Evolutionary conservation across 495 filamentous ascomycete species (phyloP).

Genomic region (Hypomontagnella monticulosa): DNA sequence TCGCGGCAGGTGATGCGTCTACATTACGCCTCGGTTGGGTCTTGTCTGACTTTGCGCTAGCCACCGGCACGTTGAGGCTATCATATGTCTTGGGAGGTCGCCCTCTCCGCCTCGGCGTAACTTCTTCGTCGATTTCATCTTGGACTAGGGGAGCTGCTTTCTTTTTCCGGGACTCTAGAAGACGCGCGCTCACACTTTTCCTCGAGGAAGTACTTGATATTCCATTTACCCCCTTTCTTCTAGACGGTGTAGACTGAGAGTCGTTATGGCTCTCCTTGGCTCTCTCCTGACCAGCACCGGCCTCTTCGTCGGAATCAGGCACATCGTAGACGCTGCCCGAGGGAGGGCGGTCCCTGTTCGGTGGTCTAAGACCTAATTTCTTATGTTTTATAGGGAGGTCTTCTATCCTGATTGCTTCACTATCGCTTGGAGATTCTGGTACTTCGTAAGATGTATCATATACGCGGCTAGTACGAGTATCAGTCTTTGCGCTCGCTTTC

Average conservation of each 20-base stretch:
- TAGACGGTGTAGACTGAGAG: constrained; percentile 20
- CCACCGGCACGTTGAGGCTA: neutral
- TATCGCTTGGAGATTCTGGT: constrained; percentile 39
- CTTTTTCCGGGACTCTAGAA: constrained; percentile 26
- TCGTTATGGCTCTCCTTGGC: constrained; percentile 13
- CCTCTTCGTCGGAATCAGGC: constrained; percentile 53
- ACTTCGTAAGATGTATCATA: constrained; percentile 35
- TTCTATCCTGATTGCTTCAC: constrained; percentile 28
- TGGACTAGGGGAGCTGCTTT: neutral
- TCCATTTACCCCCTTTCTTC: constrained; percentile 7
- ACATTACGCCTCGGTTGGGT: constrained; percentile 6
- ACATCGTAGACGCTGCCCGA: constrained; percentile 51
- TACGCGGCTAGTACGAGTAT: neutral
- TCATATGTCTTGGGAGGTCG: constrained; percentile 34
- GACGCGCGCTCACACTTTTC: constrained; percentile 30
- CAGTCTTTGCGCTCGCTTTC: constrained; percentile 11
- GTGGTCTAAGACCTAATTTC: constrained; percentile 22
- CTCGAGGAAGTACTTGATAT: constrained; percentile 23
- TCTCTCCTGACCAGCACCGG: neutral
- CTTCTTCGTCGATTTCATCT: constrained; percentile 20
- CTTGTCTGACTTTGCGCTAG: constrained; percentile 17
- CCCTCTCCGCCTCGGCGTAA: constrained; percentile 37
- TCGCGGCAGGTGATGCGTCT: constrained; percentile 5
- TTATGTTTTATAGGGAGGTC: constrained; percentile 34
- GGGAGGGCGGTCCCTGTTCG: constrained; percentile 17